Percentiles rank a stretch among this genome's conserved stretches.
Evolutionary conservation across 768 basidiomycete genomes (phyloP).

Genomic region (Suillus decipiens): DNA sequence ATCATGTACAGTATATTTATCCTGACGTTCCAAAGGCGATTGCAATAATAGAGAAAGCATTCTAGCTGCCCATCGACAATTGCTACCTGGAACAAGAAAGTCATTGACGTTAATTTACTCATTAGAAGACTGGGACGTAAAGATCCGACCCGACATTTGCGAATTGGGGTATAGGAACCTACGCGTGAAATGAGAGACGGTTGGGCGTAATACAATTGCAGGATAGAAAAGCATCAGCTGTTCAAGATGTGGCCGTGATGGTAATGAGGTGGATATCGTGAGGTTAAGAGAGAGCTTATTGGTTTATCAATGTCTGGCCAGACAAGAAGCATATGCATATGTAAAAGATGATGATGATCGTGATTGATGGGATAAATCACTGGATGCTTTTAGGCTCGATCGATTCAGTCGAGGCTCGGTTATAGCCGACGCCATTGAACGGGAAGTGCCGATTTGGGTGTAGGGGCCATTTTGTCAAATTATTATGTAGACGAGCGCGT

Average conservation of each 20-base stretch:
- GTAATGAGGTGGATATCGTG: neutral
- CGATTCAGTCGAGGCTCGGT: neutral
- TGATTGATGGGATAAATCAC: neutral
- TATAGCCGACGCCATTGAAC: neutral
- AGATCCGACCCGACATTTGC: neutral
- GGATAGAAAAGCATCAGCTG: neutral
- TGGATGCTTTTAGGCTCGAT: neutral
- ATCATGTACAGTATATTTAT: neutral
- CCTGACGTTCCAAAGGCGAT: neutral
- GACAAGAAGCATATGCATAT: neutral
- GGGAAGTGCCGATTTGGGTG: slow-evolving; percentile 2
- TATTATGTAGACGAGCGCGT: slow-evolving; percentile 5
- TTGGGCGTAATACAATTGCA: neutral
- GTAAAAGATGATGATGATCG: no score
- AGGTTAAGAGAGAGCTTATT: neutral
- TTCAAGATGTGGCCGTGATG: neutral
- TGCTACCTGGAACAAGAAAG: neutral
- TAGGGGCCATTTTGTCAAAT: slow-evolving; percentile 6
- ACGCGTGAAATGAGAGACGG: neutral
- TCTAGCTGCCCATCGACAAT: neutral
- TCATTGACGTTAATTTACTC: neutral
- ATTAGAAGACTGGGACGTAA: neutral
- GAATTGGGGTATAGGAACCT: neutral
- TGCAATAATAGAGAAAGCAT: neutral
- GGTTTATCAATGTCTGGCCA: neutral